phyloP scores from a whole-genome alignment of 129 eudicot genomes.

The Helichrysum umbraculigerum region DNA sequence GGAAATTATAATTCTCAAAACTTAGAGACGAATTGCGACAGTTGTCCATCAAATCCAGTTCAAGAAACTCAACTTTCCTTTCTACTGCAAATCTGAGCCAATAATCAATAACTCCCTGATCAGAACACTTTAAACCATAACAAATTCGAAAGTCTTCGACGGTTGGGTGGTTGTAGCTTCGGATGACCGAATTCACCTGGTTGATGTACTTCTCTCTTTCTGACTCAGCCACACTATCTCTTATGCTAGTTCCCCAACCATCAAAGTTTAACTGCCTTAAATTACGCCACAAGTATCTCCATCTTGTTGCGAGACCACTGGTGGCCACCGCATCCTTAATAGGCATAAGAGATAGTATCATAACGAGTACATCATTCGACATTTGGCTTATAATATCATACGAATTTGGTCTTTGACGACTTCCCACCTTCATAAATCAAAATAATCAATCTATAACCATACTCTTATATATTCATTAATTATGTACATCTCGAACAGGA shows the following conservation, averaged over 20 bases:
- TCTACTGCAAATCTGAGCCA: slow-evolving; percentile 4
- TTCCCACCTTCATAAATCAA: neutral
- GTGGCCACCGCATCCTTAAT: slow-evolving; percentile 40
- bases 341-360: neutral
- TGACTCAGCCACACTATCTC: neutral
- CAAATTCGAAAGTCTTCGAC: neutral
- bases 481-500: too few relatives aligned
- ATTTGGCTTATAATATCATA: neutral
- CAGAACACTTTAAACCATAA: neutral
- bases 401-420: neutral
- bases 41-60: neutral
- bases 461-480: too few relatives aligned
- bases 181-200: slow-evolving; percentile 38
- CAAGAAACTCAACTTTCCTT: slow-evolving; percentile 1
- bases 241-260: too few relatives aligned
- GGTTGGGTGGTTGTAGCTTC: slow-evolving; percentile 21
- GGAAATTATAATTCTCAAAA: too few relatives aligned
- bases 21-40: neutral
- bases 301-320: slow-evolving; percentile 36
- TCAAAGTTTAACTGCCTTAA: slow-evolving; percentile 31
- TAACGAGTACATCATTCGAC: neutral
- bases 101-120: neutral
- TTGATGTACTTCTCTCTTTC: slow-evolving; percentile 31
- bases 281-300: slow-evolving; percentile 40
- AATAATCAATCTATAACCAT: too few relatives aligned